Evolutionary conservation across 306 rosid species (phyloP), one percentile per base, ranked within the genome.

Genomic region (Geum urbanum): DNA sequence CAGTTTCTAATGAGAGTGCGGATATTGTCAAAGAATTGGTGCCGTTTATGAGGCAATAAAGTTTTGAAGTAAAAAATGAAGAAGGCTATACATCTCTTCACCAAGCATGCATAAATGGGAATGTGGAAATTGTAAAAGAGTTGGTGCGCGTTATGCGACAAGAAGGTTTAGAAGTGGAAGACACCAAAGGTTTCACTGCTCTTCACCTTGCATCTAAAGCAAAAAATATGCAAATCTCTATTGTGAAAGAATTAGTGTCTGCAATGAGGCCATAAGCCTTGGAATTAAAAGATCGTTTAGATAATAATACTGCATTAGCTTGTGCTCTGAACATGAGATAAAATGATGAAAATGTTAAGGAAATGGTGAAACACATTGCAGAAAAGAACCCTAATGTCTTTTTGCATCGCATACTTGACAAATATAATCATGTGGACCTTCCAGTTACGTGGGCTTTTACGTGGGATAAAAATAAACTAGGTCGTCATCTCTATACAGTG

Each of bases 241-340:
- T 65, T 7, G 70, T 45, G 47, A n/a, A n/a, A 37, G 32, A 67
- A 48, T 6, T 51, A 35, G 4, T 51, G n/a, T 1, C 40, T 0
- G 1, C 5, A 10, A 35, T 67, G 60, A 49, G n/a, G 5, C 16
- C 6, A 35, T 0, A 37, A 39, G 72, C 40, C 0, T 8, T 67
- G 48, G 72, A 16, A 37, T 4, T 35, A 50, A 7, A 2, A 67
- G 48, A 67, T 0, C 2, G 0, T 6, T 0, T 0, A 15, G 58
- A 58, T 50, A 0, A 0, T 5, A 67, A 45, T 14, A n/a, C n/a
- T n/a, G 45, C 46, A 8, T 14, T 67, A 10, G 2, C 0, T 7
- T 1, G 12, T 50, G 72, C 35, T 1, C 3, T 51, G 9, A 0
- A 0, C 0, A 0, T 0, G 4, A 7, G 72, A 9, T 0, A 0